A percentile compares a stretch with the other conserved stretches of the same genome.
Conservation (phyloP, 371 early-diverging fungal species). For the Mucor sp. region DNA sequence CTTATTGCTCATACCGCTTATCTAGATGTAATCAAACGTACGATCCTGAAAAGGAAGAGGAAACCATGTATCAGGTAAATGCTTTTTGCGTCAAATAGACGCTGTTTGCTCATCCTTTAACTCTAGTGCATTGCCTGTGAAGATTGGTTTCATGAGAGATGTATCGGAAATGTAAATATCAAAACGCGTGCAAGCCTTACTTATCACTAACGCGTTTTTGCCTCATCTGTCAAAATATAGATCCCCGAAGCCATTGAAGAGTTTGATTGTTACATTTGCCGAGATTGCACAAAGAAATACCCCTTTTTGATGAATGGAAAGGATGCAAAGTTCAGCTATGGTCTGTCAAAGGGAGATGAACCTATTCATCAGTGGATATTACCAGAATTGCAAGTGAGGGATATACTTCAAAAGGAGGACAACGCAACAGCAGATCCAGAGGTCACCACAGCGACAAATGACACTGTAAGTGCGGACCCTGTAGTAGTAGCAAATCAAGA, state of each 20-base stretch:
- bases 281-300: constrained; percentile 67
- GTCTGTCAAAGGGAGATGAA: constrained; percentile 29
- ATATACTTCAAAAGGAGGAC: not conserved
- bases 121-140: constrained; percentile 79
- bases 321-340: constrained; percentile 54
- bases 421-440: not conserved
- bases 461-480: not conserved
- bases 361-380: constrained; percentile 32
- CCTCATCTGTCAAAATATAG: constrained; percentile 26
- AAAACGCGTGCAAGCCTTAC: not conserved
- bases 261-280: constrained; percentile 83
- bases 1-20: not conserved
- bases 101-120: not conserved
- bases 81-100: not conserved
- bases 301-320: constrained; percentile 58
- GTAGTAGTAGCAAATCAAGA: not conserved
- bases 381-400: constrained; percentile 1
- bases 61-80: constrained; percentile 71
- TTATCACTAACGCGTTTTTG: not conserved
- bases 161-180: constrained; percentile 68
- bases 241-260: constrained; percentile 63
- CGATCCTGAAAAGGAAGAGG: constrained; percentile 72
- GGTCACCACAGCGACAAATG: not conserved
- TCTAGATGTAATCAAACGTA: constrained; percentile 72
- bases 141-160: constrained; percentile 86